These are phyloP conservation scores for Isabelozyma rhagii DNA, from an alignment of 805 yeast genomes.

Conservation along the genomic window DNA sequence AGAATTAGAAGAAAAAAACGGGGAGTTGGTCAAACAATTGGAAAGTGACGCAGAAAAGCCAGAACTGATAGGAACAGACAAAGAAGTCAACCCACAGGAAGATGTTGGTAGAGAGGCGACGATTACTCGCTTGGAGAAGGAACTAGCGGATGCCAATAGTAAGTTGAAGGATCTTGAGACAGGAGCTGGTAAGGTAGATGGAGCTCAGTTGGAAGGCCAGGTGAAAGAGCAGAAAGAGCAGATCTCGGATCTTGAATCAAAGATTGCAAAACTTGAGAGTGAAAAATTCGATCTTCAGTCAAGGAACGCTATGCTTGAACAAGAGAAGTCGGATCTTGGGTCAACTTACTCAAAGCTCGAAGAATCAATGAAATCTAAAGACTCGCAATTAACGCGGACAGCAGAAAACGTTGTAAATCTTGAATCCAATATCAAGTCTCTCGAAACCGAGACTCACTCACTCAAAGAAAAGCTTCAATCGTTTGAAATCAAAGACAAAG, in stretches of 20 bases:
- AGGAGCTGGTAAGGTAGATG: background rate
- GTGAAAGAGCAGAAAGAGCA: background rate
- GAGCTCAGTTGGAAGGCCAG: background rate
- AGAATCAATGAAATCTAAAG: slow-evolving; percentile 8
- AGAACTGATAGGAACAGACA: background rate
- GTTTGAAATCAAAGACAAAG: slow-evolving; percentile 7
- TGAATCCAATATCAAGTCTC: background rate
- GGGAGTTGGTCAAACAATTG: background rate
- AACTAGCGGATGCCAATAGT: background rate
- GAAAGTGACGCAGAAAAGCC: background rate
- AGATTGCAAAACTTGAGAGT: background rate
- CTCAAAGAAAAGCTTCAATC: slow-evolving; percentile 4
- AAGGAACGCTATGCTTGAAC: background rate
- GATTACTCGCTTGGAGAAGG: background rate
- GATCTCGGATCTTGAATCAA: background rate
- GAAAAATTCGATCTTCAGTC: background rate
- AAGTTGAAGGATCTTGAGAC: background rate
- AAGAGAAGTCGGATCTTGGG: background rate
- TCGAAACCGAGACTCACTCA: background rate
- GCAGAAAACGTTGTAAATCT: slow-evolving; percentile 1
- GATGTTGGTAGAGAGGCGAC: background rate
- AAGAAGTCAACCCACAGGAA: background rate
- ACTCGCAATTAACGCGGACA: slow-evolving; percentile 1
- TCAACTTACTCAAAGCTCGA: background rate
- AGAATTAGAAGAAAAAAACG: background rate